These are phyloP conservation scores for Cylindricascospora bacillispora DNA, from an alignment of 1,139 yeast species.

Conservation along the genomic window DNA sequence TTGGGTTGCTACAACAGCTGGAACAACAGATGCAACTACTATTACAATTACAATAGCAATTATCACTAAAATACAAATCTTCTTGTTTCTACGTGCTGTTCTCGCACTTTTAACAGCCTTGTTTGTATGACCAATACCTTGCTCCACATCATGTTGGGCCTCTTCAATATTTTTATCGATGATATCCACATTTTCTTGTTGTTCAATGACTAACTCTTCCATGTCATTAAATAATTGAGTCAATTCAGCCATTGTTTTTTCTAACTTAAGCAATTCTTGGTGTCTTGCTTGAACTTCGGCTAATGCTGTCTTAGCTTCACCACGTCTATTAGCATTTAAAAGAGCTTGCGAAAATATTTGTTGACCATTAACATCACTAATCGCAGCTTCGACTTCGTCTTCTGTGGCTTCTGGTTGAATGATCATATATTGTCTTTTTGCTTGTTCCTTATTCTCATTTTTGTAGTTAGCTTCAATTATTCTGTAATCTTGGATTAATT, in stretches of 20 bases:
- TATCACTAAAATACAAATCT: slow-evolving; percentile 69
- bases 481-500: slow-evolving; percentile 76
- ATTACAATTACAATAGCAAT: slow-evolving; percentile 48
- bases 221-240: slow-evolving; percentile 90
- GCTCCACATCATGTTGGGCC: slow-evolving; percentile 86
- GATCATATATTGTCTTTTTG: slow-evolving; percentile 84
- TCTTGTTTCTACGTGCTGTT: slow-evolving; percentile 83
- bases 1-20: slow-evolving; percentile 21
- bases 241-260: slow-evolving; percentile 89
- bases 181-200: slow-evolving; percentile 77
- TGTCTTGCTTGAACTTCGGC: slow-evolving; percentile 96
- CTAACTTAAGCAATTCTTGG: slow-evolving; percentile 87
- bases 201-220: slow-evolving; percentile 94
- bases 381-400: slow-evolving; percentile 70
- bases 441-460: slow-evolving; percentile 74
- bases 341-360: slow-evolving; percentile 93
- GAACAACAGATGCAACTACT: slow-evolving; percentile 53
- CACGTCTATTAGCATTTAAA: slow-evolving; percentile 83
- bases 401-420: slow-evolving; percentile 90
- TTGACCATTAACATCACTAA: slow-evolving; percentile 73
- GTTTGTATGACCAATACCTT: slow-evolving; percentile 89
- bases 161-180: slow-evolving; percentile 68
- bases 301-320: slow-evolving; percentile 91
- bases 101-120: slow-evolving; percentile 83
- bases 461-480: slow-evolving; percentile 78